Evolutionary conservation across 2,329 filamentous ascomycete genomes (phyloP), one percentile per base, ranked within the genome.

Genomic region (Fusarium pseudograminearum): DNA sequence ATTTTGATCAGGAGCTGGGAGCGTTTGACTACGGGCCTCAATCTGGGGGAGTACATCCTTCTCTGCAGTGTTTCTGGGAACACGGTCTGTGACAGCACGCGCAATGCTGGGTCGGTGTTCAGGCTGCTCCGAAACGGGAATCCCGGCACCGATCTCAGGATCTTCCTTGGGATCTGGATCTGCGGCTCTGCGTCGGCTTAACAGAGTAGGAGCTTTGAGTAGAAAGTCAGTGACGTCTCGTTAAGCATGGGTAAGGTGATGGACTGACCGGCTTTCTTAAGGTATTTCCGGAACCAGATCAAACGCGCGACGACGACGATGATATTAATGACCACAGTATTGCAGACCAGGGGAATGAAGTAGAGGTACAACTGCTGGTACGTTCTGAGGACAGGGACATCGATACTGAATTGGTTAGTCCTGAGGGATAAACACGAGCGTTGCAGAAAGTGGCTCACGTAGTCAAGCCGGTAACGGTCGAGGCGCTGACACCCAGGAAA

Each of bases 361-460:
- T 86, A 87, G 36, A 86, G 69, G 52, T 81, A 83, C 5, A 87
- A 65, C 67, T 87, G 85, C 69, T 87, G 85, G 60, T 86, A 87
- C 0, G 78, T 80, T 61, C 80, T 80, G 18, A 87, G 72, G 2
- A 77, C 74, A 46, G 85, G 86, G 50, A 87, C 73, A 68, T 87
- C 84, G 41, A 86, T 72, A 16, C 84, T 87, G 24, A 7, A 31
- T 24, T 31, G 22, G 47, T 73, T 66, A 72, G 64, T 42, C 31
- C 12, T 38, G 18, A 3, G n/a, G 42, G n/a, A 18, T 24, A 28
- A 14, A 33, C 16, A n/a, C 31, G 28, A 55, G 34, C 30, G 22
- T 48, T 16, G 12, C 14, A 14, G 33, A 24, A 31, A 33, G 45
- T 36, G 36, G 76, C 80, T 48, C 61, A 86, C 83, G 83, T 81